Base-by-base conservation (phyloP, 176 grass and related monocot species). In the Raddia distichophylla region DNA sequence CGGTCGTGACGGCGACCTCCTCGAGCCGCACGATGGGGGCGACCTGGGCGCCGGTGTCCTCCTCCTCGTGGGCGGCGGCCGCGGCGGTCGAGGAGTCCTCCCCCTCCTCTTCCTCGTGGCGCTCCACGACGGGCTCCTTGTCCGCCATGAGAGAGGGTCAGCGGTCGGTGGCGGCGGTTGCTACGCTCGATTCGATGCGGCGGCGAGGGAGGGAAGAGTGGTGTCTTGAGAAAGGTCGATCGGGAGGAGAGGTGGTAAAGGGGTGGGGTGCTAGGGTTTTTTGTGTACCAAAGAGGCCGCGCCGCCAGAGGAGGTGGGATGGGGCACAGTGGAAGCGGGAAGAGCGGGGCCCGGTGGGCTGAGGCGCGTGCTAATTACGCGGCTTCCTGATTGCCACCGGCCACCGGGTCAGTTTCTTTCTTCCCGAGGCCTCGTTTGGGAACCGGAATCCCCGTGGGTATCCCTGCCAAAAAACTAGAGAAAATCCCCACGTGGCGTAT, bases 41-140 rank as follows among this genome's bases (percentile, higher is more conserved):
- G 16, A 97, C 86, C 61, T 86, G 85, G 49, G 93, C 87, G 7
- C 90, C 90, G 34, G 94, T 97, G 80, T 97, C 94, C 78, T 97
- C 94, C 35, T 93, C 94, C 60, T 97, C 94, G 12, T 85, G 91
- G 20, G 72, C 67, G 10, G 73, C 32, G 12, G 40, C 74, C 27
- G 82, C 58, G 2, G 74, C 67, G 45, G 52, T 18, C 3, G 81
- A 7, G 80, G 75, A 44, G 43, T 37, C 87, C 57, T 90, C 85
- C 20, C 53, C 85, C 34, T 73, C 78, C 9, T 51, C 67, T 54
- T 79, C 12, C 1, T 60, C 75, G 71, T 44, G 82, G 72, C 79
- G 89, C 73, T 87, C 94, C 69, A 71, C 68, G 2, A 83, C 70
- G 53, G 79, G 79, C 68, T 83, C 83, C 74, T 89, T 84, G 65